Percentiles rank a stretch among this genome's conserved stretches.
These are phyloP conservation scores for Moesziomyces globuligerus DNA, from an alignment of 1,284 basidiomycete species.

Conservation along the genomic window DNA sequence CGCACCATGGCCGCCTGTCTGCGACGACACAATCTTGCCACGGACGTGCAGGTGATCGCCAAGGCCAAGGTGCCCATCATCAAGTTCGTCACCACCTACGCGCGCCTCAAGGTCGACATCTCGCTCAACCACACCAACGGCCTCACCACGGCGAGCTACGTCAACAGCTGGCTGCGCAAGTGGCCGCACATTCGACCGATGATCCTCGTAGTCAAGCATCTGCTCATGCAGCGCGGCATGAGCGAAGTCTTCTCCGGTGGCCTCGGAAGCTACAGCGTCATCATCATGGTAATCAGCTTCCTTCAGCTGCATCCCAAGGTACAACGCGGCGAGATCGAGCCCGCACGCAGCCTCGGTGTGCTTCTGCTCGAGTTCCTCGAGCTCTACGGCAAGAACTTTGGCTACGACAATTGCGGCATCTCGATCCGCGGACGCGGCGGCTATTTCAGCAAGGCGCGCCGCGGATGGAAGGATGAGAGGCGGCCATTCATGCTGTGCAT, in stretches of 20 bases:
- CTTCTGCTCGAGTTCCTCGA: slow-evolving; percentile 96
- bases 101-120: slow-evolving; percentile 68
- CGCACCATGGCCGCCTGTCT: slow-evolving; percentile 69
- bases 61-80: slow-evolving; percentile 92
- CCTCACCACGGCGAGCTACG: slow-evolving; percentile 80
- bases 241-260: slow-evolving; percentile 97
- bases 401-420: slow-evolving; percentile 75
- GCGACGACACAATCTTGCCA: slow-evolving; percentile 70
- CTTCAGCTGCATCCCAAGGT: slow-evolving; percentile 97
- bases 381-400: slow-evolving; percentile 91
- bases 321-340: slow-evolving; percentile 84
- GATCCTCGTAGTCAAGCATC: slow-evolving; percentile 84
- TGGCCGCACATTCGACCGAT: slow-evolving; percentile 77
- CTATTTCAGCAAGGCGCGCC: slow-evolving; percentile 71
- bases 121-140: slow-evolving; percentile 74
- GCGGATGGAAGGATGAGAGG: slow-evolving; percentile 59
- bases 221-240: slow-evolving; percentile 88
- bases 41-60: slow-evolving; percentile 81
- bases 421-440: slow-evolving; percentile 82
- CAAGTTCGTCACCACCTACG: slow-evolving; percentile 84
- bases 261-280: slow-evolving; percentile 91
- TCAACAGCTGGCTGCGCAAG: slow-evolving; percentile 80
- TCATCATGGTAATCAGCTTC: slow-evolving; percentile 91
- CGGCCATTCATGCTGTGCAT: slow-evolving; percentile 80
- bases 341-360: slow-evolving; percentile 86